Conservation (phyloP, 1,139 yeast species). For the Zygosaccharomyces sapae region DNA sequence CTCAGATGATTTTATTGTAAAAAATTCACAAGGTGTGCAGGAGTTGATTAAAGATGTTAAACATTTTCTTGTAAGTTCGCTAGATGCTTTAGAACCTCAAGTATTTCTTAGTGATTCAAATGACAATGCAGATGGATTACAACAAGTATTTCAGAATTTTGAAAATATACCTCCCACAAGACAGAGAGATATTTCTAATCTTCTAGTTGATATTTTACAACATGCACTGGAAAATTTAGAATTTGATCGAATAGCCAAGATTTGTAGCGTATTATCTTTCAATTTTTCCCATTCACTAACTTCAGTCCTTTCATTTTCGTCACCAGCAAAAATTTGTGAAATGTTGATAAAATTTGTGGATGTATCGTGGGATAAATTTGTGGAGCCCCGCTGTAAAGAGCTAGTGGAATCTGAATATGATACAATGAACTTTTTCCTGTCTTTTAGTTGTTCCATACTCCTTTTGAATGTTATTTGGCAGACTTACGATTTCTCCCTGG, state of each 20-base stretch:
- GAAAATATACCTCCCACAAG: conserved; percentile 43
- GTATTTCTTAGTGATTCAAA: conserved; percentile 41
- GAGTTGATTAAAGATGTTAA: conserved; percentile 29
- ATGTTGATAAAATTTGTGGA: conserved; percentile 29
- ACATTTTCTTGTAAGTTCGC: conserved; percentile 38
- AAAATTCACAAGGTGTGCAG: conserved; percentile 30
- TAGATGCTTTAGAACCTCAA: conserved; percentile 52
- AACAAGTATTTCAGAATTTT: conserved; percentile 40
- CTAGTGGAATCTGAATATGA: conserved; percentile 28
- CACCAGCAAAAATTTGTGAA: conserved; percentile 22
- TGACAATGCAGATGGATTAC: conserved; percentile 34
- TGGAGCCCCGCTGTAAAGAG: conserved; percentile 16
- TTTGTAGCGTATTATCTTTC: conserved; percentile 28
- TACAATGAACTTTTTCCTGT: conserved; percentile 23
- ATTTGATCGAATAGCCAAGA: conserved; percentile 25
- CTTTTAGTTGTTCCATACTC: conserved; percentile 29
- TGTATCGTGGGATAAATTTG: conserved; percentile 21
- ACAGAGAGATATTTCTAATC: conserved; percentile 40
- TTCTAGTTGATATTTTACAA: conserved; percentile 39
- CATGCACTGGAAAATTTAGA: conserved; percentile 39
- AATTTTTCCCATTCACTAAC: conserved; percentile 33
- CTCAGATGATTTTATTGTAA: conserved; percentile 30
- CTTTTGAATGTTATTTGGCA: conserved; percentile 24
- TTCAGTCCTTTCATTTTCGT: conserved; percentile 24
- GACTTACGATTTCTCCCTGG: conserved; percentile 25